A percentile compares a stretch with the other conserved stretches of the same genome.
Conservation (phyloP, 2,329 filamentous ascomycete species). For the Talaromyces piceae region DNA sequence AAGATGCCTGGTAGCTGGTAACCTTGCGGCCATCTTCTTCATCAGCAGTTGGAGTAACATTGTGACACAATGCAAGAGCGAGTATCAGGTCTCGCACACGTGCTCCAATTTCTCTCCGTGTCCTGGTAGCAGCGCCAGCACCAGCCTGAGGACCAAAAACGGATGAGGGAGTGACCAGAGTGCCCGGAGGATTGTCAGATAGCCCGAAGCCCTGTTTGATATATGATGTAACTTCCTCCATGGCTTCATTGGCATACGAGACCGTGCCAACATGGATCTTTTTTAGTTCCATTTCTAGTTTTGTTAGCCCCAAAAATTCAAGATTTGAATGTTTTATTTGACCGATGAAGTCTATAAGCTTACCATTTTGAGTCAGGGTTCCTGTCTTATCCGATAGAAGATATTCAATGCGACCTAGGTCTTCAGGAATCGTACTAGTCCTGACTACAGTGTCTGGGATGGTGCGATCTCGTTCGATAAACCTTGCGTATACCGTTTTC, state of each 20-base stretch:
- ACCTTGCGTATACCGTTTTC: slow-evolving; percentile 91
- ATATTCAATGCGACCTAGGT: slow-evolving; percentile 92
- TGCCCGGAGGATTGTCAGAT: slow-evolving; percentile 39
- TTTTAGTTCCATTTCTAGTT: slow-evolving; percentile 85
- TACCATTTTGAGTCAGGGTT: slow-evolving; percentile 86
- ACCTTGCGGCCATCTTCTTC: slow-evolving; percentile 68
- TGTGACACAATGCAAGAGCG: slow-evolving; percentile 88
- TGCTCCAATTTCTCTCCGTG: slow-evolving; percentile 84
- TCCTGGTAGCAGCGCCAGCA: slow-evolving; percentile 62
- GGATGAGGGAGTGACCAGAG: slow-evolving; percentile 69
- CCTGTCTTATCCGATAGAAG: slow-evolving; percentile 95
- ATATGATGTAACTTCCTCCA: slow-evolving; percentile 91
- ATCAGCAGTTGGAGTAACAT: slow-evolving; percentile 87
- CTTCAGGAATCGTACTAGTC: slow-evolving; percentile 95
- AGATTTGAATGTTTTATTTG: slow-evolving; percentile 6
- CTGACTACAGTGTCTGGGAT: slow-evolving; percentile 90
- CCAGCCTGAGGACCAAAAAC: slow-evolving; percentile 55
- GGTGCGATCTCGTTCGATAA: slow-evolving; percentile 83
- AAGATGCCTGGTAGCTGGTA: slow-evolving; percentile 91
- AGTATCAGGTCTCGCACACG: slow-evolving; percentile 89
- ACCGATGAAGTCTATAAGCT: slow-evolving; percentile 15
- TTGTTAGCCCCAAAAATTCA: slow-evolving; percentile 16
- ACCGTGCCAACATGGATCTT: slow-evolving; percentile 98
- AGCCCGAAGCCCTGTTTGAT: slow-evolving; percentile 70
- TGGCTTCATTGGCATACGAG: slow-evolving; percentile 95